These are phyloP conservation scores for Triglochin maritima DNA, from an alignment of 106 monocot species.

Conservation along the genomic window DNA sequence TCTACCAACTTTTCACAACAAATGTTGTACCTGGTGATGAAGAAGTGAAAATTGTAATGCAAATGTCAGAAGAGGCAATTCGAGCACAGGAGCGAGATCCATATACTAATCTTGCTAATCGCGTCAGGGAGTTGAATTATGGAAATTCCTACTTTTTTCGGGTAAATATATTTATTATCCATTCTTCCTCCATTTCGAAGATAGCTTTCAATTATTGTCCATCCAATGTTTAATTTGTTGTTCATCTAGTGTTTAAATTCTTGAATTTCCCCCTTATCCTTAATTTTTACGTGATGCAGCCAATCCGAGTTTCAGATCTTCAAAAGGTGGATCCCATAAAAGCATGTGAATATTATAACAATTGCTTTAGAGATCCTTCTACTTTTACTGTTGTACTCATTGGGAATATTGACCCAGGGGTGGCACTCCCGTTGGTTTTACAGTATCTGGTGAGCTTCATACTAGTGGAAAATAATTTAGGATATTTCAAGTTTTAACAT, in stretches of 20 bases:
- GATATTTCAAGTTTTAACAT: not conserved
- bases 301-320: conserved; percentile 76
- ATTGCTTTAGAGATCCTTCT: conserved; percentile 92
- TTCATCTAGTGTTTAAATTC: not conserved
- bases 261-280: not conserved
- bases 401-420: conserved; percentile 69
- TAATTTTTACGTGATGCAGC: conserved; percentile 41
- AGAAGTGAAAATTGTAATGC: conserved; percentile 99
- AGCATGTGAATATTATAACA: conserved; percentile 89
- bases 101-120: conserved; percentile 88
- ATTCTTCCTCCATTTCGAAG: not conserved
- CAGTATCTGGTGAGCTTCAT: conserved; percentile 74
- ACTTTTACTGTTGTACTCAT: conserved; percentile 89
- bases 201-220: not conserved
- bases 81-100: conserved; percentile 98
- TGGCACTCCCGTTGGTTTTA: conserved; percentile 67
- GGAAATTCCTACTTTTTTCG: conserved; percentile 92
- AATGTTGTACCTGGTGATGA: conserved; percentile 80
- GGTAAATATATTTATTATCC: conserved; percentile 23
- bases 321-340: conserved; percentile 77
- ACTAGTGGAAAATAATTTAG: not conserved
- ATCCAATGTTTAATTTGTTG: not conserved
- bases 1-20: conserved; percentile 93
- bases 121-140: conserved; percentile 89
- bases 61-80: conserved; percentile 98